Base-by-base conservation (phyloP, 768 basidiomycete species). In the Xerocomellus dryophilus region DNA sequence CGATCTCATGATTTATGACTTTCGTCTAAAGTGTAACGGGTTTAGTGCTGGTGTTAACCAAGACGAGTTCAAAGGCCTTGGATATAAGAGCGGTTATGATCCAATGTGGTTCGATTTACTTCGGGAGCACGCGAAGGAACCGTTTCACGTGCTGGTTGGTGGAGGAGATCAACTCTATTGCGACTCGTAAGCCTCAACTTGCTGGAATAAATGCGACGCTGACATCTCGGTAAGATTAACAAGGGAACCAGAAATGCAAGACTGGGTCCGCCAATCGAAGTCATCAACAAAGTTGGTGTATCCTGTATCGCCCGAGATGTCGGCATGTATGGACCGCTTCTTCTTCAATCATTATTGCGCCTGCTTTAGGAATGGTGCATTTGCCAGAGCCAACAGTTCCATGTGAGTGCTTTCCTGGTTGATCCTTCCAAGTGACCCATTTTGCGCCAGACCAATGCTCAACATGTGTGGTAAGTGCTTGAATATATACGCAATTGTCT, bases 51-150 rank as follows among this genome's bases (percentile, higher is more conserved):
- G 96, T 32, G 83, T 98, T 25, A 93, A 96, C 63, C 85, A 87
- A 51, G 88, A 92, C 57, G 89, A 90, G 34, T 94, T 95, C 68
- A 80, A 83, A 38, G 84, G 87, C 4, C 88, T 88, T 9, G 88
- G 90, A 0, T 95, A 84, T 64, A 84, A 79, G 57, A 84, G 74
- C 45, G 93, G 91, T 0, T 92, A 88, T 61, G 94, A 95, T 67
- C 93, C 92, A 7, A 82, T 98, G 11, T 99, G 96, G 96, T 78
- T 84, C 56, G 95, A 99, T 72, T 73, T 99, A n/a, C 80, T 98
- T 23, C 73, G 81, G 40, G 85, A 88, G 62, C 97, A 98, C 62
- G 76, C 80, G 2, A 80, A 83, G 63, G 74, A 76, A 53, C 94
- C 96, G 0, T 93, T 93, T 66, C 96, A 99, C 64, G 83, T 78